Conservation (phyloP, 441 rosid genomes). For the Pelargonium cotyledonis region DNA sequence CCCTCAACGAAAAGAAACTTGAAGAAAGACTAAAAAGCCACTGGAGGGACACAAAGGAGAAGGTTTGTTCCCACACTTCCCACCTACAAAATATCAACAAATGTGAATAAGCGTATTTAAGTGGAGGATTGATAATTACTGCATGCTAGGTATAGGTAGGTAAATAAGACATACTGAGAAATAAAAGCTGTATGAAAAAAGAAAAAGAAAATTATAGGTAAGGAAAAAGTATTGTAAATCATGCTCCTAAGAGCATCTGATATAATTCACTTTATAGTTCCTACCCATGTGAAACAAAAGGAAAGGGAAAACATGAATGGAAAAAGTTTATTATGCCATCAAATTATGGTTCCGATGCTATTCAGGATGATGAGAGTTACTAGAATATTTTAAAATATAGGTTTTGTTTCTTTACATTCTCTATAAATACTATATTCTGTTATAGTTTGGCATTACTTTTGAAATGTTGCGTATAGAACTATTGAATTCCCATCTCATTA, state of each 20-base stretch:
- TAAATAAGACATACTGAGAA: constrained; percentile 8
- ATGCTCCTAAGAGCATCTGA: background rate
- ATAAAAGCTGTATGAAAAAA: background rate
- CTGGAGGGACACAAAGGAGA: constrained; percentile 39
- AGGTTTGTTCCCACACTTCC: constrained; percentile 50
- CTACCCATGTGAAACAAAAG: constrained; percentile 7
- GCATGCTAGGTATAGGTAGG: background rate
- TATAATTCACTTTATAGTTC: background rate
- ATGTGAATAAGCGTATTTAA: constrained; percentile 8
- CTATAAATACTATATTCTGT: too few species aligned
- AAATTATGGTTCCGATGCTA: too few species aligned
- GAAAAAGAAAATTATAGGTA: background rate
- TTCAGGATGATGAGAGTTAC: too few species aligned
- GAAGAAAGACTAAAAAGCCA: constrained; percentile 60
- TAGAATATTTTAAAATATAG: too few species aligned
- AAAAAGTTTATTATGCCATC: background rate
- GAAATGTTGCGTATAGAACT: too few species aligned
- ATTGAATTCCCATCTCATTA: too few species aligned
- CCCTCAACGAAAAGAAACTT: constrained; percentile 64
- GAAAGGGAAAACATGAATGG: background rate
- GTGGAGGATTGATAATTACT: background rate
- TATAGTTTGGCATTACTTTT: too few species aligned
- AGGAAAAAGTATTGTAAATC: background rate
- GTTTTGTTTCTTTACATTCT: too few species aligned
- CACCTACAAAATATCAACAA: constrained; percentile 47